Evolutionary conservation across 2,329 filamentous ascomycete genomes (phyloP).

Genomic region (Xylaria sp.): DNA sequence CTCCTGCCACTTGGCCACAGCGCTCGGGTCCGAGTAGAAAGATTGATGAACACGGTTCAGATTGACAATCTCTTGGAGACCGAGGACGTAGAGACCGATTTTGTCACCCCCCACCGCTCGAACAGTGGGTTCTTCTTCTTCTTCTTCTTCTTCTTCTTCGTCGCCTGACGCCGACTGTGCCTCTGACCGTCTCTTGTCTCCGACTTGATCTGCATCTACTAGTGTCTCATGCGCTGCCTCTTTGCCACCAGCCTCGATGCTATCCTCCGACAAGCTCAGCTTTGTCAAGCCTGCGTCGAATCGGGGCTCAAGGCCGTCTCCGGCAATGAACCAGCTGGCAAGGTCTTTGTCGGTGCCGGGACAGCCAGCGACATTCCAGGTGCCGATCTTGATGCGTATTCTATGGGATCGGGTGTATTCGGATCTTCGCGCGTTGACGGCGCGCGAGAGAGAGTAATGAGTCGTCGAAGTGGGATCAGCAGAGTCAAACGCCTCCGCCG

Average conservation of each 20-base stretch:
- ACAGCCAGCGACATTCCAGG: constrained; percentile 92
- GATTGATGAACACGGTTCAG: constrained; percentile 83
- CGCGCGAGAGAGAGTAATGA: constrained; percentile 69
- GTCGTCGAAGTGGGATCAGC: constrained; percentile 57
- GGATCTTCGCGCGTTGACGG: constrained; percentile 75
- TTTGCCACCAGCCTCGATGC: constrained; percentile 46
- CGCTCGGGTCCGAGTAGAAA: constrained; percentile 76
- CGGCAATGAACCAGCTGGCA: constrained; percentile 85
- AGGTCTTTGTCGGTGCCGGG: constrained; percentile 89
- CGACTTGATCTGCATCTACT: not conserved
- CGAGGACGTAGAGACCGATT: constrained; percentile 90
- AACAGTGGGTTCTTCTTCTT: constrained; percentile 54
- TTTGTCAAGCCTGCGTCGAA: constrained; percentile 71
- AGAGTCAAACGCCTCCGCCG: constrained; percentile 57
- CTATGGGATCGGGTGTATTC: constrained; percentile 82
- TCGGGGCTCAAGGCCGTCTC: constrained; percentile 73
- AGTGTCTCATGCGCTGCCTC: not conserved
- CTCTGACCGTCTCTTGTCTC: not conserved
- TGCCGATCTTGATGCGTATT: constrained; percentile 87
- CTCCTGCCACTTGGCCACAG: constrained; percentile 82
- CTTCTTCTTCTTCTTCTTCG: no score
- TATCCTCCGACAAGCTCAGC: constrained; percentile 57
- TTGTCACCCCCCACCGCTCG: constrained; percentile 69
- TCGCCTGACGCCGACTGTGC: constrained; percentile 45
- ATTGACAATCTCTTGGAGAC: constrained; percentile 92